Evolutionary conservation across 2,329 filamentous ascomycete genomes (phyloP).

Genomic region (Tolypocladium nubicola): DNA sequence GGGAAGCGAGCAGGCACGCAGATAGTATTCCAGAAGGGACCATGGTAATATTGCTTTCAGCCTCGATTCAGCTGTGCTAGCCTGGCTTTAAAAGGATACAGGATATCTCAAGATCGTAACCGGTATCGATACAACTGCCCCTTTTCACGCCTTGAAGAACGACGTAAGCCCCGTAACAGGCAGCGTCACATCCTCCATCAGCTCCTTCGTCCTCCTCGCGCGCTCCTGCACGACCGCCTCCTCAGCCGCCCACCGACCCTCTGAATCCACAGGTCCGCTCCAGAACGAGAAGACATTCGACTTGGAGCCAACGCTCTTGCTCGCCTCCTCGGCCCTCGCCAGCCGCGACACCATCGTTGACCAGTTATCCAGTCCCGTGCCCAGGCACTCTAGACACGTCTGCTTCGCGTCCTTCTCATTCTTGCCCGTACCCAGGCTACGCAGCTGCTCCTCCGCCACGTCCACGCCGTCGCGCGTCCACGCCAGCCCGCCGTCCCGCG

Average conservation of each 20-base stretch:
- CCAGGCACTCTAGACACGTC: conserved; percentile 67
- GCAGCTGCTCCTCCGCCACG: conserved; percentile 60
- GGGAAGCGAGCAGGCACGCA: background rate
- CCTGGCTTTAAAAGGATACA: background rate
- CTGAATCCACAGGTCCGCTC: conserved; percentile 20
- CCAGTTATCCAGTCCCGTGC: conserved; percentile 73
- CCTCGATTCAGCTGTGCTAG: background rate
- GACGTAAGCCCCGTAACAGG: conserved; percentile 22
- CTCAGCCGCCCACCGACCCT: conserved; percentile 44
- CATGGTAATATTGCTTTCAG: background rate
- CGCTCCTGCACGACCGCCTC: conserved; percentile 43
- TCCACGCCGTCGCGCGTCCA: conserved; percentile 90
- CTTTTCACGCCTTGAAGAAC: conserved; percentile 28
- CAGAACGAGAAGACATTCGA: conserved; percentile 25
- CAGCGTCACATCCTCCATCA: conserved; percentile 37
- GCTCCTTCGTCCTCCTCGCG: conserved; percentile 36
- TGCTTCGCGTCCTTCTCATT: conserved; percentile 24
- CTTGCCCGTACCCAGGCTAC: conserved; percentile 22
- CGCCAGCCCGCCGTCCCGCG: conserved; percentile 59
- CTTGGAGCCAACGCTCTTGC: conserved; percentile 22
- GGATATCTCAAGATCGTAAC: background rate
- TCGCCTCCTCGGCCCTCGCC: conserved; percentile 36
- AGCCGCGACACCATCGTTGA: conserved; percentile 64
- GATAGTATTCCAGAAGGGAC: background rate
- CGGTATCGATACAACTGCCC: background rate